Conservation (phyloP, 1,284 basidiomycete species). For the Heterobasidion parviporum region DNA sequence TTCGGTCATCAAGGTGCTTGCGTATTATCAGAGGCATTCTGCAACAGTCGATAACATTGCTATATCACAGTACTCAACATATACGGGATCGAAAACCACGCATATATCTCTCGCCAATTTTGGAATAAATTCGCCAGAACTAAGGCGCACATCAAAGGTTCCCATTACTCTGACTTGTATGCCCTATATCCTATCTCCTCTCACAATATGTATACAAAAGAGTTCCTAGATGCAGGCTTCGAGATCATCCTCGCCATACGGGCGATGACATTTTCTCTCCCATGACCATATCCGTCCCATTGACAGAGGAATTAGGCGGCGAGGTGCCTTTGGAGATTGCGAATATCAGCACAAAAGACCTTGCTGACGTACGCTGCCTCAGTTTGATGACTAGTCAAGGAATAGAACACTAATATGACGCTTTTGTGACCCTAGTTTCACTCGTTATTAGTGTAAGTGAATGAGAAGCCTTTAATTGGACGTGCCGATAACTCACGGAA, state of each 20-base stretch:
- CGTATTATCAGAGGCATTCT: background rate
- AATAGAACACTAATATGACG: background rate
- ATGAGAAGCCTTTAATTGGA: background rate
- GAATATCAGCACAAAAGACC: constrained; percentile 16
- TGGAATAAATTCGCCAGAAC: constrained; percentile 39
- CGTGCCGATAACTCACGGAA: background rate
- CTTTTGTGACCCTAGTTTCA: constrained; percentile 27
- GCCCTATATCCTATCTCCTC: background rate
- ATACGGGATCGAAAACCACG: constrained; percentile 47
- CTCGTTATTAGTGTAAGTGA: constrained; percentile 36
- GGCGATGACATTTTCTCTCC: constrained; percentile 1
- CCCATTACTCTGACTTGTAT: constrained; percentile 34
- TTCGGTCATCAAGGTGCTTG: background rate
- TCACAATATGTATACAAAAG: background rate
- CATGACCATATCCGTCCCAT: background rate
- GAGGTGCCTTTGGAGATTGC: background rate
- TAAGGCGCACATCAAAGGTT: constrained; percentile 34
- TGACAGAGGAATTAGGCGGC: background rate
- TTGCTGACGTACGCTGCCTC: constrained; percentile 20
- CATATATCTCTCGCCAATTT: constrained; percentile 34
- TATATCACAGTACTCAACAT: constrained; percentile 34
- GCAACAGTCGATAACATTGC: too few species aligned
- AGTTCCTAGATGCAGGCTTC: constrained; percentile 3
- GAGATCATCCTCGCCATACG: background rate
- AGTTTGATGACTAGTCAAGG: background rate